A percentile compares a stretch with the other conserved stretches of the same genome.
phyloP scores from a whole-genome alignment of 495 filamentous ascomycete genomes.

The Penicillium soppii region DNA sequence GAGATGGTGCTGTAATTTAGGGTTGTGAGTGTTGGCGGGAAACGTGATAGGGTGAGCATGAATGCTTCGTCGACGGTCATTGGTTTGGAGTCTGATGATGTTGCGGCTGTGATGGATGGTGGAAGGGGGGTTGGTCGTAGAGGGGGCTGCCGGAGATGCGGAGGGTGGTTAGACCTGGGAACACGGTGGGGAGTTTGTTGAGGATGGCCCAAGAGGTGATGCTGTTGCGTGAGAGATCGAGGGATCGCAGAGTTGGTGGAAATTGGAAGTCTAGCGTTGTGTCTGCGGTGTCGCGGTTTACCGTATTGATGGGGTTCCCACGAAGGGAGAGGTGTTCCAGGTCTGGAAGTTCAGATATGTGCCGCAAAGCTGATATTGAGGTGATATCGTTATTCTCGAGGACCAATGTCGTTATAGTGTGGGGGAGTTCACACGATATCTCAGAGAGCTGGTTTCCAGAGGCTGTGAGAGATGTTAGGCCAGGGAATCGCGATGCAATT shows the following conservation, averaged over 20 bases:
- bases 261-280: constrained; percentile 37
- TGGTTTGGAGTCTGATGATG: constrained; percentile 25
- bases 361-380: constrained; percentile 54
- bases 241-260: constrained; percentile 46
- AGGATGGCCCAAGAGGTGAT: constrained; percentile 71
- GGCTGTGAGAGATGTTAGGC: constrained; percentile 57
- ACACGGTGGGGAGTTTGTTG: constrained; percentile 59
- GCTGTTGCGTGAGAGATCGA: constrained; percentile 80
- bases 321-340: constrained; percentile 53
- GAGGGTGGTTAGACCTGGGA: constrained; percentile 66
- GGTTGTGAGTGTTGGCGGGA: constrained; percentile 56
- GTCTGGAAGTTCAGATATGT: constrained; percentile 55
- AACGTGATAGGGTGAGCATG: constrained; percentile 82
- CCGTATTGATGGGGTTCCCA: constrained; percentile 42
- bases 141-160: constrained; percentile 84
- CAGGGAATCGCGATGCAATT: constrained; percentile 52
- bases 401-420: constrained; percentile 56
- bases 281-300: constrained; percentile 17
- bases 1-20: constrained; percentile 82
- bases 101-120: constrained; percentile 28
- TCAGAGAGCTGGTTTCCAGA: constrained; percentile 51
- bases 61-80: constrained; percentile 71
- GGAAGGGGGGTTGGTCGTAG: constrained; percentile 57
- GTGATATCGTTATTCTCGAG: constrained; percentile 76
- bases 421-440: constrained; percentile 37